A percentile compares a stretch with the other conserved stretches of the same genome.
Conservation (phyloP, 208 protist genomes). For the Leishmania guyanensis region DNA sequence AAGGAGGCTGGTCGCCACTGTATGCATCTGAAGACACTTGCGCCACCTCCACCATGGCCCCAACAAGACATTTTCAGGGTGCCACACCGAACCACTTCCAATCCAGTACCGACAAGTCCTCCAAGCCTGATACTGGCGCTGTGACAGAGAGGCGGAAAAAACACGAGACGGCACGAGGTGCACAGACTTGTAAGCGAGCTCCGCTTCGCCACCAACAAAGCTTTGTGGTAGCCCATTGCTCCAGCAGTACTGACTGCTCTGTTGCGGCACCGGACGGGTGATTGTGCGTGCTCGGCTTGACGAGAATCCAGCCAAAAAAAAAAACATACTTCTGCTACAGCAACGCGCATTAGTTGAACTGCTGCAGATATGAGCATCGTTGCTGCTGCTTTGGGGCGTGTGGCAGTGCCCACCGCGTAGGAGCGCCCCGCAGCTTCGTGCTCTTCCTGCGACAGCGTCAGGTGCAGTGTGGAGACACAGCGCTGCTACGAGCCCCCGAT, state of each 20-base stretch:
- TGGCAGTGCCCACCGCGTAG: not conserved
- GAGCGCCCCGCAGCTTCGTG: not conserved
- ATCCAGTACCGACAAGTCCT: constrained; percentile 5
- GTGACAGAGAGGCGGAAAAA: constrained; percentile 10
- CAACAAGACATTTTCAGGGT: constrained; percentile 6
- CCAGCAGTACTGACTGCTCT: not conserved
- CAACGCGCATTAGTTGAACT: constrained; percentile 13
- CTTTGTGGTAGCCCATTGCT: not conserved
- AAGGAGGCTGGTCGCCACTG: not conserved
- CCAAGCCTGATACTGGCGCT: not conserved
- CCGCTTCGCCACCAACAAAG: constrained; percentile 15
- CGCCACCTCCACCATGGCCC: constrained; percentile 17
- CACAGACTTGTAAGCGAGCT: constrained; percentile 4
- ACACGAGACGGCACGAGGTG: constrained; percentile 16
- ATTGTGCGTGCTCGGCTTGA: too few species aligned
- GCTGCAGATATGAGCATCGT: constrained; percentile 2
- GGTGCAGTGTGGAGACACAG: constrained; percentile 8
- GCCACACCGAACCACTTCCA: constrained; percentile 7
- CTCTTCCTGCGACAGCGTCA: constrained; percentile 15
- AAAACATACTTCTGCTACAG: constrained; percentile 9
- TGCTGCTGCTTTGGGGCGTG: constrained; percentile 1
- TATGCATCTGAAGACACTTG: constrained; percentile 17
- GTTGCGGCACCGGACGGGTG: too few species aligned
- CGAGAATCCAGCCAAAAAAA: too few species aligned
- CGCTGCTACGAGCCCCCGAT: not conserved